A percentile compares a stretch with the other conserved stretches of the same genome.
These are phyloP conservation scores for Fraxinus sp. DNA, from an alignment of 305 asterid species.

Conservation along the genomic window DNA sequence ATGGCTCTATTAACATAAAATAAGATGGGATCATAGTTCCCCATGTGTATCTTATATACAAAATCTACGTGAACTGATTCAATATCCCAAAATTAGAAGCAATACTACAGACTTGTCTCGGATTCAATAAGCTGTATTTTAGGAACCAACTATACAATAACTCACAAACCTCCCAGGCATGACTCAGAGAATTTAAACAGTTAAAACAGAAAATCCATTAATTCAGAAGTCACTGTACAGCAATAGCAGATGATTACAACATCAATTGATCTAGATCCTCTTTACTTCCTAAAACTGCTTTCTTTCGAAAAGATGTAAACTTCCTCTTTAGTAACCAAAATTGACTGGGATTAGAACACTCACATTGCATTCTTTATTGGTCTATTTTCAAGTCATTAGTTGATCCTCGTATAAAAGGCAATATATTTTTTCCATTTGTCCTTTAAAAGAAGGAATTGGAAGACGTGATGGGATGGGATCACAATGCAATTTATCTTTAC, in stretches of 20 bases:
- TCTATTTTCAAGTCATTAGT: neutral
- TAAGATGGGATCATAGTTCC: neutral
- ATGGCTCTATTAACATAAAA: neutral
- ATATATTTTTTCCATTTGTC: neutral
- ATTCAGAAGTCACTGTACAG: neutral
- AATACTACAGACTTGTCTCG: neutral
- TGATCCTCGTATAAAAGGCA: neutral
- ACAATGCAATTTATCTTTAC: neutral
- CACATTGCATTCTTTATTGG: neutral
- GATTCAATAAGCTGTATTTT: neutral
- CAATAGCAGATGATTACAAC: neutral
- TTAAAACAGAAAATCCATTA: neutral
- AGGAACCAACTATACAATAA: neutral
- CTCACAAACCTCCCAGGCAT: neutral
- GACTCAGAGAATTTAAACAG: neutral
- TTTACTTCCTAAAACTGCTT: neutral
- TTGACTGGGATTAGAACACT: neutral
- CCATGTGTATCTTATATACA: neutral
- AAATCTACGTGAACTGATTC: neutral
- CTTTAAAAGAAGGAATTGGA: neutral
- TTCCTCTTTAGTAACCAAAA: neutral
- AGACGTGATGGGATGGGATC: neutral
- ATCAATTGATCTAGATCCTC: neutral
- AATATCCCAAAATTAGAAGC: neutral
- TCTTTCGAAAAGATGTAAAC: neutral